Evolutionary conservation across 768 basidiomycete genomes (phyloP), one percentile per base, ranked within the genome.

Genomic region (Tricholoma flavovirens): DNA sequence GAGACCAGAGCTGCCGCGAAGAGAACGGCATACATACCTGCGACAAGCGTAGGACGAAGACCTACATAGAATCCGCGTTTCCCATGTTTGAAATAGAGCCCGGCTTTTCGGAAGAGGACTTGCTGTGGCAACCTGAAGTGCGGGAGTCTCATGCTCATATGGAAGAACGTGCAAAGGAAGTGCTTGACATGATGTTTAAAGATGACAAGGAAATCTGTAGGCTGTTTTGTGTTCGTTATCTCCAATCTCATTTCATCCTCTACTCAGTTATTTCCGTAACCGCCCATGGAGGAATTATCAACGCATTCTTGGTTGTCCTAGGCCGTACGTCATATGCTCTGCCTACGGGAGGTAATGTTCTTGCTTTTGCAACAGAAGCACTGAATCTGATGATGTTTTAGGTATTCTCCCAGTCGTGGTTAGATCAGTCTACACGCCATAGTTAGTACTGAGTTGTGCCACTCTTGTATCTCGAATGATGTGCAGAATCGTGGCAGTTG

Each of bases 11-110:
- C 57, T 78, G 82, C 49, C 80, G 88, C 29, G 89, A 91, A 66
- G 76, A 76, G 57, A 79, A 81, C 56, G 82, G 87, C 0, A 76
- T 80, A 1, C 87, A 89, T 56, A 88, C 87, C 0, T 89, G 87
- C 62, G 88, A 91, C 67, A 77, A 79, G 59, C 79, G 88, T 12
- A 73, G 74, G 17, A 72, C 75, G 2, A 73, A 69, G 30, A 73
- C 79, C 0, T 75, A 79, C 53, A 83, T 90, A 57, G 61, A 66
- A 0, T 55, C 56, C 0, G 60, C 74, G 5, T 88, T 81, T 63
- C 82, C 84, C 0, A 65, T 69, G 4, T 84, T 84, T 63, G 59
- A 51, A 7, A 77, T 88, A 45, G 86, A 90, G 61, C 64, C 66
- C 1, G 79, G 75, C 0, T 80, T 91, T 53, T 68, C 76, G 0